phyloP scores from a whole-genome alignment of 2,329 filamentous ascomycete genomes.

The Volutella citrinella region DNA sequence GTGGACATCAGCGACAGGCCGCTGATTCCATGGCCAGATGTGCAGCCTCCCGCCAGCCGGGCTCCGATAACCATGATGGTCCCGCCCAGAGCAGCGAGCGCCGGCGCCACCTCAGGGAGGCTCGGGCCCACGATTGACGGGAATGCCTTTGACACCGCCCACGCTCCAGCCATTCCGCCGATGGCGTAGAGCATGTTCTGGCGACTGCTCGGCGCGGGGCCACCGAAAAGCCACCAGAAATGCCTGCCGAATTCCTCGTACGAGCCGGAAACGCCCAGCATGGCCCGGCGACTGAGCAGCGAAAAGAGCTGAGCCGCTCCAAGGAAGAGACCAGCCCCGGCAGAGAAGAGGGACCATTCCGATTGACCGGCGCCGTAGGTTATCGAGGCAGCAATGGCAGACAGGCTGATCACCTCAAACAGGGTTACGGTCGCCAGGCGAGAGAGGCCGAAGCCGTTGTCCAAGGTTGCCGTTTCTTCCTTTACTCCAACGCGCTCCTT shows the following conservation, averaged over 20 bases:
- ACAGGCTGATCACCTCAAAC: constrained; percentile 41
- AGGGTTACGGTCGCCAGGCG: constrained; percentile 34
- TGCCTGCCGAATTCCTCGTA: constrained; percentile 60
- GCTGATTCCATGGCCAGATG: constrained; percentile 67
- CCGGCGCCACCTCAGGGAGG: constrained; percentile 31
- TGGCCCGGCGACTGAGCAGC: constrained; percentile 47
- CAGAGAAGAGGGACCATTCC: constrained; percentile 35
- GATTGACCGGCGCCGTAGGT: constrained; percentile 21
- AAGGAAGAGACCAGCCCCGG: constrained; percentile 57
- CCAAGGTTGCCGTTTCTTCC: constrained; percentile 31
- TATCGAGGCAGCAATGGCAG: constrained; percentile 37
- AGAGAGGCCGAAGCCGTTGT: constrained; percentile 40
- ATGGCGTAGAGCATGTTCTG: constrained; percentile 49
- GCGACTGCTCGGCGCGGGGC: constrained; percentile 32
- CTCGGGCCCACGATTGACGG: constrained; percentile 28
- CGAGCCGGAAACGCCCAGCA: constrained; percentile 59
- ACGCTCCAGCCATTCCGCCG: constrained; percentile 49
- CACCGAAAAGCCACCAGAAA: constrained; percentile 43
- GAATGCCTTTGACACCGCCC: constrained; percentile 29
- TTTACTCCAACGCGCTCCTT: constrained; percentile 23
- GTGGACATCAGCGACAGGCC: constrained; percentile 61
- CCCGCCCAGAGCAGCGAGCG: constrained; percentile 50
- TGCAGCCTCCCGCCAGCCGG: constrained; percentile 63
- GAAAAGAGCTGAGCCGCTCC: constrained; percentile 57
- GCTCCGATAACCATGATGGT: constrained; percentile 57